phyloP scores from a whole-genome alignment of 2,329 filamentous ascomycete genomes.

The Fusarium anguioides region DNA sequence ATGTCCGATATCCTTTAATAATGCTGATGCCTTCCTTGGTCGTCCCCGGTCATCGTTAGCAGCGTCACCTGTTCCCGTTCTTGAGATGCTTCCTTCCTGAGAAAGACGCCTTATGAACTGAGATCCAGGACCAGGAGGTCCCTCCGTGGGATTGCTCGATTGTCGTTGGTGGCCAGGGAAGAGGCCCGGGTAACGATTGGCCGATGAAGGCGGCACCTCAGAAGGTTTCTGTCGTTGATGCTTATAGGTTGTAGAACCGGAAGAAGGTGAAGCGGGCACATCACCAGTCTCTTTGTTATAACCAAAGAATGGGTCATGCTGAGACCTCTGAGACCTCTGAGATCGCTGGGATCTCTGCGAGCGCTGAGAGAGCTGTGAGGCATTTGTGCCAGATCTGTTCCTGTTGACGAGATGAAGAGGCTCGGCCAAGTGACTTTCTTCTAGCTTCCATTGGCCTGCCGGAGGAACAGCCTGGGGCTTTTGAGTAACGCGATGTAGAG shows the following conservation, averaged over 20 bases:
- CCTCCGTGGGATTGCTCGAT: constrained; percentile 31
- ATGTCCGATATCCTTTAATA: constrained; percentile 65
- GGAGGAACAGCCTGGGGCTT: constrained; percentile 54
- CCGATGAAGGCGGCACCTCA: constrained; percentile 63
- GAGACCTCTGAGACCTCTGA: constrained; percentile 45
- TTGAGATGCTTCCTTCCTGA: constrained; percentile 47
- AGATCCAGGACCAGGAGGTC: constrained; percentile 5
- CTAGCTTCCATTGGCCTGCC: constrained; percentile 61
- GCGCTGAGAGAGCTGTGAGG: constrained; percentile 22
- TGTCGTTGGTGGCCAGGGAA: constrained; percentile 50
- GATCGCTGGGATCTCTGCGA: constrained; percentile 39
- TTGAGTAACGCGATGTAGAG: constrained; percentile 52
- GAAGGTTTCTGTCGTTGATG: constrained; percentile 44
- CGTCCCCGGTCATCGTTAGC: constrained; percentile 50
- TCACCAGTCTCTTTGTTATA: constrained; percentile 61
- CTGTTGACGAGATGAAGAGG: constrained; percentile 55
- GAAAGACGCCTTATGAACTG: constrained; percentile 32
- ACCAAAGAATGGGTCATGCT: constrained; percentile 46
- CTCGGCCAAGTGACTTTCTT: constrained; percentile 64
- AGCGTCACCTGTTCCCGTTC: constrained; percentile 40
- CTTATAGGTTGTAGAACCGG: constrained; percentile 22
- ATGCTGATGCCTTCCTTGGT: constrained; percentile 53
- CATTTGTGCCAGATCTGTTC: constrained; percentile 49
- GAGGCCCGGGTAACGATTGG: constrained; percentile 61
- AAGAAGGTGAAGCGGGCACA: constrained; percentile 25